Base-by-base conservation (phyloP, 306 rosid genomes). In the Quercus wislizeni region DNA sequence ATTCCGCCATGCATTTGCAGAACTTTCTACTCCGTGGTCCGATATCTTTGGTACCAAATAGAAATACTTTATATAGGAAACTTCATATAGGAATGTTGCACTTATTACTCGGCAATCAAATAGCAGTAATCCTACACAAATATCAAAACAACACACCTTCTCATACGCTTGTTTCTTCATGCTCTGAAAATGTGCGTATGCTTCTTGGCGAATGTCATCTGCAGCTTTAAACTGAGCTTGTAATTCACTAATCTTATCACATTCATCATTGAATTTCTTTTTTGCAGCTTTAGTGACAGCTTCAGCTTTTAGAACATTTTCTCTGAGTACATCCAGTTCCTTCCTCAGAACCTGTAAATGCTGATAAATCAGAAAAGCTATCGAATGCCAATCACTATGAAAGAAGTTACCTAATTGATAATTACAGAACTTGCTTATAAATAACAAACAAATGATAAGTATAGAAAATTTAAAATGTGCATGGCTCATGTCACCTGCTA, bases 181-280 rank as follows among this genome's bases (percentile, higher is more conserved):
- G 84, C 88, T 59, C 76, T 83, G 91, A 69, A 87, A 80, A 84
- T 91, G 81, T 15, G 82, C 85, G 52, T 86, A 90, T 67, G 98
- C 90, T 74, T 90, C 93, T 86, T 91, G 98, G 61, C 98, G 98
- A 82, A 77, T 76, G 72, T 77, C 86, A 87, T 91, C 90, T 46
- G 97, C 94, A 80, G 85, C 88, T 84, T 68, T 88, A 76, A 83
- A 90, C 78, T 64, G 87, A 75, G 85, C 76, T 61, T 52, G 61
- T 78, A 90, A 55, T 67, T 85, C 87, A 33, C 80, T 85, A 85
- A 88, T 46, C 79, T 82, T 61, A 13, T 68, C 64, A 41, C 54
- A 62, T 82, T 93, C 92, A 28, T 71, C 90, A 52, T 81, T 86
- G 61, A 46, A 84, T 78, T 72, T 87, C 89, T 82, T 90, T 84